phyloP scores from a whole-genome alignment of 2,329 filamentous ascomycete species.

The Paraconiothyrium brasiliense region DNA sequence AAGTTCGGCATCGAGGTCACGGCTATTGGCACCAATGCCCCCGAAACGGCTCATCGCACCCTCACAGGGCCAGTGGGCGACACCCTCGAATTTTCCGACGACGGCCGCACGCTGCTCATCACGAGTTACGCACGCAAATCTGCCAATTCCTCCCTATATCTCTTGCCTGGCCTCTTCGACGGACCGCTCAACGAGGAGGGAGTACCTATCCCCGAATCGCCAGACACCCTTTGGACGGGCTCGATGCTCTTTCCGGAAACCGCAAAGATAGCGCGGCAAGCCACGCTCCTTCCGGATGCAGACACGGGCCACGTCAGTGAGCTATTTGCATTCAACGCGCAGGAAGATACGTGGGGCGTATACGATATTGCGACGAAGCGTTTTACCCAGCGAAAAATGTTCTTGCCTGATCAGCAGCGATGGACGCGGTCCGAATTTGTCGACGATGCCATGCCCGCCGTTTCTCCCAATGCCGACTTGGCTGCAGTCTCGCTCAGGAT shows the following conservation, averaged over 20 bases:
- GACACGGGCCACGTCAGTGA: constrained; percentile 51
- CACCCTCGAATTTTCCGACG: constrained; percentile 51
- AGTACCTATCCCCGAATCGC: constrained; percentile 47
- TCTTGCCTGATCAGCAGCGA: constrained; percentile 48
- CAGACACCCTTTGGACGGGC: constrained; percentile 50
- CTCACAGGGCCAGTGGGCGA: constrained; percentile 50
- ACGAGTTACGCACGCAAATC: constrained; percentile 49
- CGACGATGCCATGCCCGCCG: constrained; percentile 52
- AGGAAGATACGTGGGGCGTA: constrained; percentile 53
- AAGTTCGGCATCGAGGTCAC: constrained; percentile 90
- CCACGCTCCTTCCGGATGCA: constrained; percentile 50
- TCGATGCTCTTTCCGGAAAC: constrained; percentile 54
- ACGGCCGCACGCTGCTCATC: constrained; percentile 51
- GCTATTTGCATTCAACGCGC: constrained; percentile 52
- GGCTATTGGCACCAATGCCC: constrained; percentile 71
- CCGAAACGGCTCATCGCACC: constrained; percentile 45
- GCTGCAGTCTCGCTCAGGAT: constrained; percentile 51
- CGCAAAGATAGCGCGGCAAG: constrained; percentile 49
- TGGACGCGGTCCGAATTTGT: constrained; percentile 51
- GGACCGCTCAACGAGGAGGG: constrained; percentile 52
- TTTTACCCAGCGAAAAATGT: constrained; percentile 52
- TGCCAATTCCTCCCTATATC: constrained; percentile 48
- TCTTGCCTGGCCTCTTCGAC: constrained; percentile 51
- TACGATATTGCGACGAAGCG: constrained; percentile 50
- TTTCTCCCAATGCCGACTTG: constrained; percentile 49